These are phyloP conservation scores for Naematelia encephala DNA, from an alignment of 768 basidiomycete species.

Conservation along the genomic window DNA sequence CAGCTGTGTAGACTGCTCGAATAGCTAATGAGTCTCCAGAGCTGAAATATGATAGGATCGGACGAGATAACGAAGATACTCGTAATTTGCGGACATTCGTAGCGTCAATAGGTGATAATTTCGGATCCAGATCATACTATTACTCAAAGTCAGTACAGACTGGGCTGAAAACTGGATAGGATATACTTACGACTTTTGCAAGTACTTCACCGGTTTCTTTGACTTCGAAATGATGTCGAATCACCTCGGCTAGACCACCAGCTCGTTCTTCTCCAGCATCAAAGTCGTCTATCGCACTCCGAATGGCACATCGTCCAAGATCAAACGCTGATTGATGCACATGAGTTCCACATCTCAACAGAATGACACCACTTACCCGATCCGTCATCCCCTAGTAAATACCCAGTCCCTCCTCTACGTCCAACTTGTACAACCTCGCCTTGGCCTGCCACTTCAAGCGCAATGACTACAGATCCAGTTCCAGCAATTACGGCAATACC, in stretches of 20 bases:
- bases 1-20: constrained; percentile 13
- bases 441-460: constrained; percentile 17
- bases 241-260: constrained; percentile 19
- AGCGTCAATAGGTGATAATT: constrained; percentile 22
- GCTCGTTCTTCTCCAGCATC: constrained; percentile 17
- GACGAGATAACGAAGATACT: constrained; percentile 23
- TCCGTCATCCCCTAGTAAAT: constrained; percentile 39
- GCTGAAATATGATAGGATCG: constrained; percentile 15
- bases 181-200: constrained; percentile 27
- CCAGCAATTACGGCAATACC: constrained; percentile 75
- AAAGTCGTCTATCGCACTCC: constrained; percentile 32
- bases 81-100: constrained; percentile 37
- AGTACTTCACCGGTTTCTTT: constrained; percentile 27
- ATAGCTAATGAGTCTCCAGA: constrained; percentile 21
- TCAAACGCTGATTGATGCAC: constrained; percentile 30
- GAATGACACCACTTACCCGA: constrained; percentile 24
- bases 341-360: not conserved
- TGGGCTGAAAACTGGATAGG: not conserved
- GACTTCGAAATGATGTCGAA: constrained; percentile 32
- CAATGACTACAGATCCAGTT: constrained; percentile 67
- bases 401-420: constrained; percentile 36
- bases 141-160: not conserved
- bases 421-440: constrained; percentile 23
- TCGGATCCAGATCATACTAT: constrained; percentile 34
- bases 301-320: constrained; percentile 28